phyloP scores from a whole-genome alignment of 495 filamentous ascomycete genomes.

The Aspergillus panamensis region DNA sequence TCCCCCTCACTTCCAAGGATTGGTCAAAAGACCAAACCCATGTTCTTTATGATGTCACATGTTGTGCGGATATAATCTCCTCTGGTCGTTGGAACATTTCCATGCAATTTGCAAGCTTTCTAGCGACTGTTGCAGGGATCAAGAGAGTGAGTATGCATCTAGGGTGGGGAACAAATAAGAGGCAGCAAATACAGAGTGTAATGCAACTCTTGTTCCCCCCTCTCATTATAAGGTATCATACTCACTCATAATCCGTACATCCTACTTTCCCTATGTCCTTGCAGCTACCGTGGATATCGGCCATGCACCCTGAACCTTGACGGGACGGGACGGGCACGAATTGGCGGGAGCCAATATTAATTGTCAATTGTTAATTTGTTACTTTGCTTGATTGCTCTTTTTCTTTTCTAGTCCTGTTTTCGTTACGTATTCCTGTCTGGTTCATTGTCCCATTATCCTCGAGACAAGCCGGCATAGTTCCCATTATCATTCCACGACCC shows the following conservation, averaged over 20 bases:
- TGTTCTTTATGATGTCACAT: background rate
- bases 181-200: background rate
- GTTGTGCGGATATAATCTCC: background rate
- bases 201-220: background rate
- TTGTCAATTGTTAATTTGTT: slow-evolving; percentile 11
- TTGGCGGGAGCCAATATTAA: slow-evolving; percentile 22
- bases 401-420: background rate
- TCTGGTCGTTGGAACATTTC: background rate
- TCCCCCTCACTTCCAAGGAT: slow-evolving; percentile 1
- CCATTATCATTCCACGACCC: background rate
- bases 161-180: background rate
- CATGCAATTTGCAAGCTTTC: background rate
- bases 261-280: slow-evolving; percentile 24
- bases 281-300: slow-evolving; percentile 37
- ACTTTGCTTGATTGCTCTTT: background rate
- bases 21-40: background rate
- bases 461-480: background rate
- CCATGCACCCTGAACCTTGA: slow-evolving; percentile 46
- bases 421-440: background rate
- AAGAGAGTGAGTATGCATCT: background rate
- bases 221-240: background rate
- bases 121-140: too few species aligned
- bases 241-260: background rate
- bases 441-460: slow-evolving; percentile 1
- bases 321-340: slow-evolving; percentile 41